Percentiles rank a stretch among this genome's conserved stretches.
Conservation (phyloP, 2,329 filamentous ascomycete genomes). For the Ophiostoma piceae region DNA sequence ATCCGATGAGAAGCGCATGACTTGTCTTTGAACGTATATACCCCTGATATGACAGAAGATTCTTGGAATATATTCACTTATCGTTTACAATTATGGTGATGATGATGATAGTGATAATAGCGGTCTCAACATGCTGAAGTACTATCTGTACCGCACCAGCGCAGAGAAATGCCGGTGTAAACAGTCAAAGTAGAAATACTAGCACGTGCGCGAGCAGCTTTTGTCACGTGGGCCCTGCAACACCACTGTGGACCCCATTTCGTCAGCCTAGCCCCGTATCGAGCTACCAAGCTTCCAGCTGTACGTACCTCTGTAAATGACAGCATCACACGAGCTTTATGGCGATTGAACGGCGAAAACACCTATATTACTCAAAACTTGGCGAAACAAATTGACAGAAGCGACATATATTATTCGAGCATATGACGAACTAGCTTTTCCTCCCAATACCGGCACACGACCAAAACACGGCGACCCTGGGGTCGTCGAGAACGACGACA, state of each 20-base stretch:
- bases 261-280: slow-evolving; percentile 4
- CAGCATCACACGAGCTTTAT: background rate
- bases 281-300: slow-evolving; percentile 11
- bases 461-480: background rate
- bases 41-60: background rate
- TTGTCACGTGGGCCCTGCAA: background rate
- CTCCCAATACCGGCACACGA: background rate
- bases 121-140: accelerated
- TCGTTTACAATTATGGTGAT: background rate
- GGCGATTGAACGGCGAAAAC: background rate
- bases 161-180: background rate
- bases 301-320: background rate
- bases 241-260: background rate
- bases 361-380: background rate
- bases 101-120: background rate
- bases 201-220: background rate
- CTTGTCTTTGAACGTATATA: background rate
- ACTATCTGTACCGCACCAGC: too few species aligned
- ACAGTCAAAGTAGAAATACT: background rate
- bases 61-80: background rate
- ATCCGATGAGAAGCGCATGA: background rate
- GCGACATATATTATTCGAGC: background rate
- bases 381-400: background rate
- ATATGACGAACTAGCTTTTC: background rate
- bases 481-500: slow-evolving; percentile 14